phyloP scores from a whole-genome alignment of 129 eudicot species.

The Pittosporum tobira region DNA sequence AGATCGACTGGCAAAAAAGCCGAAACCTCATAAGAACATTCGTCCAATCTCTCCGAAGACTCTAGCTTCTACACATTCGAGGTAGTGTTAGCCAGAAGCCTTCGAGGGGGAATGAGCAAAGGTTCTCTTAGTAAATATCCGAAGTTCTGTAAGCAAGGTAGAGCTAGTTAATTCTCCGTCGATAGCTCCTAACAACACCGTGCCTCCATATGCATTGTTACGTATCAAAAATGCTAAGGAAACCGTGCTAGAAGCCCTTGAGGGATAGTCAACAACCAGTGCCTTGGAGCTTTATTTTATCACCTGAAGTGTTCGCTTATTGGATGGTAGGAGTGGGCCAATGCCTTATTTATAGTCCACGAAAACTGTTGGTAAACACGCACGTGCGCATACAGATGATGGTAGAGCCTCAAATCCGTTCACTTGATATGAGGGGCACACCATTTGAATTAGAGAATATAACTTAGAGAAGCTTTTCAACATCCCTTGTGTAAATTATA shows the following conservation, averaged over 20 bases:
- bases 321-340: background rate
- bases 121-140: slow-evolving; percentile 3
- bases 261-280: slow-evolving; percentile 13
- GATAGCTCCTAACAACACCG: slow-evolving; percentile 5
- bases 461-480: background rate
- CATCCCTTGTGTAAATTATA: background rate
- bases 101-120: slow-evolving; percentile 29
- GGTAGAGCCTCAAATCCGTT: too few species aligned
- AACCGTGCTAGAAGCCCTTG: slow-evolving; percentile 26
- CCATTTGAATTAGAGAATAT: background rate
- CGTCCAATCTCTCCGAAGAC: slow-evolving; percentile 6
- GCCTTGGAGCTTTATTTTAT: background rate
- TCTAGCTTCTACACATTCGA: background rate
- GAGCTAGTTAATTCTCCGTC: slow-evolving; percentile 19
- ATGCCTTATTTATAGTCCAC: background rate
- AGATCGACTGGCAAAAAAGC: too few species aligned
- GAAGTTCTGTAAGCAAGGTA: slow-evolving; percentile 9
- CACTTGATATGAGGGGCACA: too few species aligned
- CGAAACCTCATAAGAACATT: slow-evolving; percentile 1
- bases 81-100: slow-evolving; percentile 22
- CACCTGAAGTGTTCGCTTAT: background rate
- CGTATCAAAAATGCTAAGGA: background rate
- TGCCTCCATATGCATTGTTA: background rate
- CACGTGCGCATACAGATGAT: too few species aligned
- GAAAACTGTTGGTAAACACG: too few species aligned